These are phyloP conservation scores for Apiotrichum brassicae DNA, from an alignment of 1,284 basidiomycete genomes.

Conservation along the genomic window DNA sequence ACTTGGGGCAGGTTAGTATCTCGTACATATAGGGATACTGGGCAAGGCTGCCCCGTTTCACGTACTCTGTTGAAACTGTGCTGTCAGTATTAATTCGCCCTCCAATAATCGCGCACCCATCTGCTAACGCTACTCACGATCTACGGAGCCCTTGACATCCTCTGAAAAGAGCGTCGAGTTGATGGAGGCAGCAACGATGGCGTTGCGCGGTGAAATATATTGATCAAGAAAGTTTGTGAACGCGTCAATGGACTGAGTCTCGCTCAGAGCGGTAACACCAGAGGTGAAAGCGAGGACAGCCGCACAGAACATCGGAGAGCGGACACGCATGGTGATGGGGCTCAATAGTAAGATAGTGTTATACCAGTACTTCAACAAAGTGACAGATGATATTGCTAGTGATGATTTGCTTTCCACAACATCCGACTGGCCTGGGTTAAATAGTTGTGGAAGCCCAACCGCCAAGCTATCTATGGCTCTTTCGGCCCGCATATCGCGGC, in stretches of 20 bases:
- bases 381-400: too few relatives aligned
- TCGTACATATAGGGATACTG: too few relatives aligned
- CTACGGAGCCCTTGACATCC: not conserved
- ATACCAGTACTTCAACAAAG: too few relatives aligned
- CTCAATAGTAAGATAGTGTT: too few relatives aligned
- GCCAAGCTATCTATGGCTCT: too few relatives aligned
- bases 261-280: not conserved
- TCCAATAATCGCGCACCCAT: not conserved
- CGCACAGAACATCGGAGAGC: not conserved
- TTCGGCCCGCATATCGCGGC: too few relatives aligned
- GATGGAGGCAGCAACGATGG: not conserved
- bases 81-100: not conserved
- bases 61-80: not conserved
- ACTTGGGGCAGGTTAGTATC: not conserved
- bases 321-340: not conserved
- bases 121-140: not conserved
- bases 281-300: not conserved
- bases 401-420: too few relatives aligned
- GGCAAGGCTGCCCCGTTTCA: too few relatives aligned
- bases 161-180: conserved; percentile 3
- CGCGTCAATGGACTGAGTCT: not conserved
- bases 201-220: not conserved
- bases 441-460: too few relatives aligned
- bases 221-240: conserved; percentile 1
- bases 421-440: too few relatives aligned